These are phyloP conservation scores for Ceratocystis ficicola DNA, from an alignment of 2,329 filamentous ascomycete genomes.

Conservation along the genomic window DNA sequence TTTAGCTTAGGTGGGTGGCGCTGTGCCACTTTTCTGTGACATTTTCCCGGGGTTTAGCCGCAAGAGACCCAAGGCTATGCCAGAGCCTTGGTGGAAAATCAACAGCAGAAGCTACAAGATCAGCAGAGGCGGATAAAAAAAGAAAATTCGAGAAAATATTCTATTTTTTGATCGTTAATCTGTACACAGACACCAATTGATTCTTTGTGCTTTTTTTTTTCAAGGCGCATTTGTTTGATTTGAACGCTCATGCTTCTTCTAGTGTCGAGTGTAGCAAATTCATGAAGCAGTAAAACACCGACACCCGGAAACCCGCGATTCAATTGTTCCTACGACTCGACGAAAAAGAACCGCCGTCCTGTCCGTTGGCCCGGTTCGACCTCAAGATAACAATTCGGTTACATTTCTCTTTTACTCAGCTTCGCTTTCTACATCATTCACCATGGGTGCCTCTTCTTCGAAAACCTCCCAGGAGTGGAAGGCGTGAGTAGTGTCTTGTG, in stretches of 20 bases:
- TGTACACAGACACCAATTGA: not conserved
- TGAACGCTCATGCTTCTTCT: too few relatives aligned
- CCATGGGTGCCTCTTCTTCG: slow-evolving; percentile 23
- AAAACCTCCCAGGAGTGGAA: slow-evolving; percentile 36
- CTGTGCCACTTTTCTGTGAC: not conserved
- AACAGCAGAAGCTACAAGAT: not conserved
- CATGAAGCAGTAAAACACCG: too few relatives aligned
- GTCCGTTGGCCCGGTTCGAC: not conserved
- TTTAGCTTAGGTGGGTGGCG: not conserved
- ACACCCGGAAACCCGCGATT: too few relatives aligned
- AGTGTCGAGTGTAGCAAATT: too few relatives aligned
- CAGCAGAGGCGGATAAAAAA: not conserved
- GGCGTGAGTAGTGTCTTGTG: slow-evolving; percentile 34
- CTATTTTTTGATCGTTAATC: not conserved
- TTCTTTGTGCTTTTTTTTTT: not conserved
- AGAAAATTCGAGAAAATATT: not conserved
- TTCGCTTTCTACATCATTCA: slow-evolving; percentile 3
- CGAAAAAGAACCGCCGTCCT: not conserved
- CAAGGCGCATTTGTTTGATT: too few relatives aligned
- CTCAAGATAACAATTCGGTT: not conserved
- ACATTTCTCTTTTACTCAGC: not conserved
- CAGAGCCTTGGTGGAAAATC: slow-evolving; percentile 14
- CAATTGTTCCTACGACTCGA: not conserved
- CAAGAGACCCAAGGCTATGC: not conserved
- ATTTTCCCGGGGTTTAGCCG: not conserved